Conservation (phyloP, 2,329 filamentous ascomycete species). For the Juglanconis sp. region DNA sequence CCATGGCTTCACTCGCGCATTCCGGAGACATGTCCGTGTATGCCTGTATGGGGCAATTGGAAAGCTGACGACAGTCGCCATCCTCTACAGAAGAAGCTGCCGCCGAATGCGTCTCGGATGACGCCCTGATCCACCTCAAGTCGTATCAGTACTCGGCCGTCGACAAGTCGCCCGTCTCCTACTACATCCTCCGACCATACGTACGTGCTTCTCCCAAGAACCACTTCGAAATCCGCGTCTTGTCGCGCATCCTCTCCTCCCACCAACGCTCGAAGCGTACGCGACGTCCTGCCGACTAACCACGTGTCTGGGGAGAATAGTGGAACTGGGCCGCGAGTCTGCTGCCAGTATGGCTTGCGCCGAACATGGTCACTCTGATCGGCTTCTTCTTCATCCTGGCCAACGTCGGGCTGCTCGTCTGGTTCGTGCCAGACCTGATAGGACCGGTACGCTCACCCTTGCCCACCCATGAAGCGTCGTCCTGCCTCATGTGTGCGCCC, state of each 20-base stretch:
- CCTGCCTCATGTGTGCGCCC: background rate
- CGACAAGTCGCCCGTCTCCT: conserved; percentile 89
- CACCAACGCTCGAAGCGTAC: background rate
- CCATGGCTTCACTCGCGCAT: background rate
- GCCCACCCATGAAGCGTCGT: background rate
- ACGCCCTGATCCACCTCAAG: conserved; percentile 86
- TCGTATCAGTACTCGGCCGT: conserved; percentile 97
- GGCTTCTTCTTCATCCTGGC: conserved; percentile 92
- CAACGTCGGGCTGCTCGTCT: conserved; percentile 71
- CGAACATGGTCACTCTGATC: conserved; percentile 94
- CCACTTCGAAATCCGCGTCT: conserved; percentile 11
- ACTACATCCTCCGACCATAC: conserved; percentile 92
- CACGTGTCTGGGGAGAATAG: conserved; percentile 45
- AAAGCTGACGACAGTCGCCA: conserved; percentile 1
- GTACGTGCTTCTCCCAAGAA: conserved; percentile 52
- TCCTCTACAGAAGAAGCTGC: conserved; percentile 46
- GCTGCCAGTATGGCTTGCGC: conserved; percentile 91
- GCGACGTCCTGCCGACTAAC: conserved; percentile 11
- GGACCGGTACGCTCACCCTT: conserved; percentile 66
- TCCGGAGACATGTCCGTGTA: no score
- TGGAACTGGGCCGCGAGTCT: conserved; percentile 96
- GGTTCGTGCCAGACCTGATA: conserved; percentile 84
- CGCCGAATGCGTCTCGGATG: conserved; percentile 78
- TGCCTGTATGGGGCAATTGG: background rate
- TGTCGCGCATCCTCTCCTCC: conserved; percentile 11